These are phyloP conservation scores for Dillenia suffruticosa DNA, from an alignment of 164 flowering plant species.

Conservation along the genomic window DNA sequence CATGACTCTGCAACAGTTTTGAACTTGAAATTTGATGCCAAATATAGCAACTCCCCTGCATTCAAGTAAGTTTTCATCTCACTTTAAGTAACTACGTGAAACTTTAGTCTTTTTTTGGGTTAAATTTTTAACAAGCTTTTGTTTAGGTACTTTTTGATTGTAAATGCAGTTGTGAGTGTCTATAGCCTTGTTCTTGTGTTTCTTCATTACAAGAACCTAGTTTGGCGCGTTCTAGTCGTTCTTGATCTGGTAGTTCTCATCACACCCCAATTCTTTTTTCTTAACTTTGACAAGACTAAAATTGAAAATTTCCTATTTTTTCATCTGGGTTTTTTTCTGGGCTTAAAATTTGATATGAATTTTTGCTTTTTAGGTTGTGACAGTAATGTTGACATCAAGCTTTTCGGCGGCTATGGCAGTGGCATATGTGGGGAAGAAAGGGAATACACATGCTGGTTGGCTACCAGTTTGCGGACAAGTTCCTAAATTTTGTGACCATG, in stretches of 20 bases:
- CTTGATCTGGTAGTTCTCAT: constrained; percentile 46
- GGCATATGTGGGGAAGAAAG: constrained; percentile 67
- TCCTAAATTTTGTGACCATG: constrained; percentile 53
- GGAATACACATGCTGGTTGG: constrained; percentile 75
- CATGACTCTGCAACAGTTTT: constrained; percentile 35
- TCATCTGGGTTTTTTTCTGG: background rate
- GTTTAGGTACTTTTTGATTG: constrained; percentile 59
- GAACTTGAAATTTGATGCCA: constrained; percentile 43
- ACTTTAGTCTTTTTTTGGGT: background rate
- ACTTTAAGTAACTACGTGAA: background rate
- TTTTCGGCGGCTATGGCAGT: constrained; percentile 64
- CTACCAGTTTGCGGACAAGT: constrained; percentile 69
- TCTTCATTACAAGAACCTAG: constrained; percentile 26
- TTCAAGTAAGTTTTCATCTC: constrained; percentile 44
- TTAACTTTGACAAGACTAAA: background rate
- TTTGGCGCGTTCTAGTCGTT: constrained; percentile 41
- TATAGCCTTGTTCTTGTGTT: constrained; percentile 46
- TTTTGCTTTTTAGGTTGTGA: constrained; percentile 27
- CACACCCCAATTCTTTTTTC: background rate
- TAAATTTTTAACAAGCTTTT: background rate
- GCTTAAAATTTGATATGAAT: background rate
- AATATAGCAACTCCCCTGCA: constrained; percentile 40
- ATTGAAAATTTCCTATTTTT: background rate
- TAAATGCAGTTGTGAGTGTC: constrained; percentile 44
- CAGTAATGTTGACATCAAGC: constrained; percentile 52